Evolutionary conservation across 495 filamentous ascomycete genomes (phyloP), one percentile per base, ranked within the genome.

Genomic region (Trichocladium antarcticum): DNA sequence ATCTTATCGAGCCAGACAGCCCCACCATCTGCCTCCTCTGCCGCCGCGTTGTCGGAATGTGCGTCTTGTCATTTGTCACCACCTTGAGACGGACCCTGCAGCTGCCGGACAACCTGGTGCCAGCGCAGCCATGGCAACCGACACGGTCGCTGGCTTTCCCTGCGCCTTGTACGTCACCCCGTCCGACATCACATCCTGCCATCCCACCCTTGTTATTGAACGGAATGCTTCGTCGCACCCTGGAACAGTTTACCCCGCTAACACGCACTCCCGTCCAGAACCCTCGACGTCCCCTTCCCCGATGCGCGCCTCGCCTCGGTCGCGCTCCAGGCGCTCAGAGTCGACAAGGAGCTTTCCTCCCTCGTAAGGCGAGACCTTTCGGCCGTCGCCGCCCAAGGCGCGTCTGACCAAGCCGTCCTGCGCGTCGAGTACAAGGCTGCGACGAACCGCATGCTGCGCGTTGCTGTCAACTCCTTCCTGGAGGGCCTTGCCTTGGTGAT

Each of bases 391-490:
- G 31, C 63, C 44, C 49, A 60, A 32, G 40, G 61, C 38, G 24
- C 57, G 31, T 42, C 63, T 22, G 68, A 70, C 22, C 62, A 74
- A 43, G 79, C 74, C 4, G 68, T 89, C 6, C 73, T 98, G 37
- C 70, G 75, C 32, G 82, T 82, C 9, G 77, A 83, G 42, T 98
- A 97, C 70, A 78, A 75, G 40, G 92, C 92, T 0, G 89, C 87
- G 0, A 97, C 92, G 14, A 92, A 94, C 54, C 81, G 92, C 48
- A 96, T 96, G 93, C 74, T 98, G 53, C 81, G 92, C 14, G 92
- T 98, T 9, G 87, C 92, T 12, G 90, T 95, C 54, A 98, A 98
- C 68, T 88, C 90, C n/a, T 95, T 95, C 60, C 87, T 97, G 74
- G 92, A 97, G 53, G 93, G 85, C 54, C 57, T 96, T 22, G 78